These are phyloP conservation scores for Pyrus bretschneideri DNA, from an alignment of 306 rosid genomes.

Conservation along the genomic window DNA sequence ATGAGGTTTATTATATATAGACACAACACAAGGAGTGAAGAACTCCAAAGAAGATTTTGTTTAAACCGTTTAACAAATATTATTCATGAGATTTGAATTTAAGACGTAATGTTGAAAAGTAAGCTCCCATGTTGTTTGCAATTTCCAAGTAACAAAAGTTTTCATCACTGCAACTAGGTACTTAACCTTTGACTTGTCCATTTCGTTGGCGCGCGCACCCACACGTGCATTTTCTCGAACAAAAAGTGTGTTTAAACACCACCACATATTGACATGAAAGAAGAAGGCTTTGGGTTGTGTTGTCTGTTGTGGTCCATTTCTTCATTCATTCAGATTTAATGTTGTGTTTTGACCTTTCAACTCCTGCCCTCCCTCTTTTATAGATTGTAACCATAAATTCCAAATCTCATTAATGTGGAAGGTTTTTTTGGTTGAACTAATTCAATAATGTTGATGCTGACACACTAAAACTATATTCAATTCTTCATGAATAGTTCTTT, in stretches of 20 bases:
- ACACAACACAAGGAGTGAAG: too few species aligned
- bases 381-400: conserved; percentile 1
- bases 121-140: background rate
- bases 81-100: background rate
- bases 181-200: background rate
- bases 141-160: background rate
- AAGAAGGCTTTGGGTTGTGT: too few species aligned
- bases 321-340: background rate
- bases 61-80: too few species aligned
- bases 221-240: background rate
- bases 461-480: background rate
- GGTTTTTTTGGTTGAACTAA: conserved; percentile 1
- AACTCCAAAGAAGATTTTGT: too few species aligned
- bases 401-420: conserved; percentile 9
- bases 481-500: too few species aligned
- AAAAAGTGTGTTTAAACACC: background rate
- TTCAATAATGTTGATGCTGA: background rate
- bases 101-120: accelerated
- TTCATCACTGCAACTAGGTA: background rate
- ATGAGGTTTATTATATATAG: too few species aligned
- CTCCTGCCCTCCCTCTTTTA: background rate
- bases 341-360: background rate
- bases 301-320: conserved; percentile 8
- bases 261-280: background rate
- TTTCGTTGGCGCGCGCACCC: background rate